These are phyloP conservation scores for Neurospora tetrasperma DNA, from an alignment of 495 filamentous ascomycete genomes.

Conservation along the genomic window DNA sequence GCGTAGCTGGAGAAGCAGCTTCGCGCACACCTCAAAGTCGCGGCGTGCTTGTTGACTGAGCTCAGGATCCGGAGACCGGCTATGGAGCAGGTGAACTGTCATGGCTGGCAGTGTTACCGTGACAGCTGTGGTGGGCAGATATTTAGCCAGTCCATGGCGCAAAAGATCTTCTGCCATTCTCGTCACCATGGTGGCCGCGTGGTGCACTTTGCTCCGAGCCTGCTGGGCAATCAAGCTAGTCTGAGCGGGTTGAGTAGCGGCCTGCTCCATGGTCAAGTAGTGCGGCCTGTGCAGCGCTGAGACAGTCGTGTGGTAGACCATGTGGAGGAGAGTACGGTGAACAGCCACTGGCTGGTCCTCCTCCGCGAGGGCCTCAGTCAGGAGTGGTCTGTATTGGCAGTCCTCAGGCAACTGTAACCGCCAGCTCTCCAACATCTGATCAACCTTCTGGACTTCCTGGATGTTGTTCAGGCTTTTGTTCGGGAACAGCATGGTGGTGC, in stretches of 20 bases:
- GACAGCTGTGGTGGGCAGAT: conserved; percentile 77
- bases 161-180: conserved; percentile 65
- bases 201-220: conserved; percentile 66
- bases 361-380: conserved; percentile 33
- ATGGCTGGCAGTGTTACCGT: conserved; percentile 83
- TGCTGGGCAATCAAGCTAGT: conserved; percentile 49
- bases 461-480: conserved; percentile 72
- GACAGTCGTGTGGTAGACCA: conserved; percentile 80
- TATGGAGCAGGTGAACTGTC: conserved; percentile 83
- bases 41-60: conserved; percentile 57
- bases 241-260: conserved; percentile 41
- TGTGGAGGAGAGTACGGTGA: conserved; percentile 69
- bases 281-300: conserved; percentile 83
- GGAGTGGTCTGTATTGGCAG: conserved; percentile 49
- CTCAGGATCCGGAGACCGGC: conserved; percentile 63
- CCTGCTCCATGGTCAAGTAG: conserved; percentile 55
- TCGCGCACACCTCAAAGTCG: conserved; percentile 79
- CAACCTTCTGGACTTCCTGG: conserved; percentile 60
- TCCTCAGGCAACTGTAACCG: conserved; percentile 53
- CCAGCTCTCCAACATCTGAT: conserved; percentile 66
- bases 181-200: conserved; percentile 71
- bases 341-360: conserved; percentile 46
- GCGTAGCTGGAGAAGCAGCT: conserved; percentile 66
- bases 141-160: conserved; percentile 56
- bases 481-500: conserved; percentile 82